Evolutionary conservation across 2,329 filamentous ascomycete genomes (phyloP).

Genomic region (Rhytidhysteron rufulum): DNA sequence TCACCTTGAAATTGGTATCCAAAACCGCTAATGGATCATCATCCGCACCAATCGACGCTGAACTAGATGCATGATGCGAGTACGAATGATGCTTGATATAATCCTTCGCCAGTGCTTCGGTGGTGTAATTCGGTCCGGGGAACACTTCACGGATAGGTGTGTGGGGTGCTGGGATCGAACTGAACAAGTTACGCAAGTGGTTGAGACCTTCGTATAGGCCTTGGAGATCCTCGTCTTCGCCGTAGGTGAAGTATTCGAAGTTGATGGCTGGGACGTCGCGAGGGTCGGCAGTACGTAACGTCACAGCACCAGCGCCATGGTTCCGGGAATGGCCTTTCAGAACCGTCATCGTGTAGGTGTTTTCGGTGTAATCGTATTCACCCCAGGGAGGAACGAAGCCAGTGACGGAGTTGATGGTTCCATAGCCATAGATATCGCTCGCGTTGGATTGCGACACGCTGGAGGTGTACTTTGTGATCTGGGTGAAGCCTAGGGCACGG

Average conservation of each 20-base stretch:
- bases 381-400: slow-evolving; percentile 33
- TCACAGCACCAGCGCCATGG: slow-evolving; percentile 56
- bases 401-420: slow-evolving; percentile 17
- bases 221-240: slow-evolving; percentile 37
- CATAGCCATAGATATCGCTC: slow-evolving; percentile 22
- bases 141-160: slow-evolving; percentile 38
- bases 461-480: slow-evolving; percentile 42
- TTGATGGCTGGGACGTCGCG: slow-evolving; percentile 58
- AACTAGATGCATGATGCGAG: slow-evolving; percentile 9
- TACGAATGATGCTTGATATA: slow-evolving; percentile 14
- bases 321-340: slow-evolving; percentile 64
- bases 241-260: slow-evolving; percentile 30
- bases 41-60: slow-evolving; percentile 20
- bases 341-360: slow-evolving; percentile 41
- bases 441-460: slow-evolving; percentile 42
- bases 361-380: slow-evolving; percentile 61
- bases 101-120: slow-evolving; percentile 38
- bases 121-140: slow-evolving; percentile 41
- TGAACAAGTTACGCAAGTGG: slow-evolving; percentile 52
- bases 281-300: slow-evolving; percentile 56
- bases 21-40: slow-evolving; percentile 41
- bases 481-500: slow-evolving; percentile 46
- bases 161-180: slow-evolving; percentile 17
- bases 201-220: slow-evolving; percentile 52
- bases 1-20: slow-evolving; percentile 29